These are phyloP conservation scores for Colletotrichum incanum DNA, from an alignment of 2,329 filamentous ascomycete genomes.

Conservation along the genomic window DNA sequence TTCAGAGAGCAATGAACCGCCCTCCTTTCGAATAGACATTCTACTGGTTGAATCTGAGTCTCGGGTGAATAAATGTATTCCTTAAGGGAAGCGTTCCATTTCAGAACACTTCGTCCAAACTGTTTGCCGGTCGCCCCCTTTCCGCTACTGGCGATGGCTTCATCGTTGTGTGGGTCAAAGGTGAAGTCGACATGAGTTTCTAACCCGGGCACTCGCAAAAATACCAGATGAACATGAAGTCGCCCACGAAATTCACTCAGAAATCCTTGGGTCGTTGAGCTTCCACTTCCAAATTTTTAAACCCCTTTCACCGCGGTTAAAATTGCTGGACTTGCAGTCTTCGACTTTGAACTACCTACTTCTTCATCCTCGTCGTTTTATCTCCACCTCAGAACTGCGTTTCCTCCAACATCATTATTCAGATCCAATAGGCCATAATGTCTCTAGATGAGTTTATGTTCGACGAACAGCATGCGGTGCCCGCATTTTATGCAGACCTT, in stretches of 20 bases:
- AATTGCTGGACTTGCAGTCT: neutral
- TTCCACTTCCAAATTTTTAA: neutral
- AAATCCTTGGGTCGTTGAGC: too few species aligned
- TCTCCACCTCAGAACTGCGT: too few species aligned
- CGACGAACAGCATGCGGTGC: neutral
- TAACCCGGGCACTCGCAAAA: neutral
- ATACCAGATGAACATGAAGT: neutral
- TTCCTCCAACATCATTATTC: neutral
- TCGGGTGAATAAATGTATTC: neutral
- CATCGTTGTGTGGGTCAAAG: neutral
- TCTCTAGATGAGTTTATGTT: neutral
- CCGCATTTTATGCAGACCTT: neutral
- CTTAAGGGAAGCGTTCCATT: too few species aligned
- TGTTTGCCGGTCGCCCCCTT: too few species aligned
- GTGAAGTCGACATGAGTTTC: neutral
- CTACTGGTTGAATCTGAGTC: neutral
- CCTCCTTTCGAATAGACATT: too few species aligned
- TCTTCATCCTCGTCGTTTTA: neutral
- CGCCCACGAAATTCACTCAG: neutral
- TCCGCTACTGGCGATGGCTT: neutral
- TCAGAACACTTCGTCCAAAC: neutral
- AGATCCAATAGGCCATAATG: neutral
- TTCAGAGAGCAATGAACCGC: too few species aligned
- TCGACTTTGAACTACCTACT: neutral
- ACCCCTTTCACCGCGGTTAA: neutral